phyloP scores from a whole-genome alignment of 495 filamentous ascomycete genomes.

The Lophiotrema nucula region DNA sequence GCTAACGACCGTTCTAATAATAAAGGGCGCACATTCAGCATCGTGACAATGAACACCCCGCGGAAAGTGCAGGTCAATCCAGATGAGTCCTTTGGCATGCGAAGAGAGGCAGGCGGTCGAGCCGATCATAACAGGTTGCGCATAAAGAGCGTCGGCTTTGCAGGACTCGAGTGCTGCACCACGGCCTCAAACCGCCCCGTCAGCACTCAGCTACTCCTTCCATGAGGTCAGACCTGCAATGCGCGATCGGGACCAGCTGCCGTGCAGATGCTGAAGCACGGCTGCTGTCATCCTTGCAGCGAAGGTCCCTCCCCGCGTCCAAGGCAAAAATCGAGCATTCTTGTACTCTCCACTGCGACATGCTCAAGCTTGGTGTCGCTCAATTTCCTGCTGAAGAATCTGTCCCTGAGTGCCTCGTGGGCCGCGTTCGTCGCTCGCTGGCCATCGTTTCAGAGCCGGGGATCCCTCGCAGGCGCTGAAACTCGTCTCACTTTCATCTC shows the following conservation, averaged over 20 bases:
- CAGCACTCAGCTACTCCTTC: background rate
- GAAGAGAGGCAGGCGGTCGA: background rate
- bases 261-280: background rate
- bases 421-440: constrained; percentile 1
- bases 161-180: background rate
- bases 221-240: background rate
- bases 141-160: background rate
- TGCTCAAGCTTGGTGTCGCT: no score
- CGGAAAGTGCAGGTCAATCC: background rate
- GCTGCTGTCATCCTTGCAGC: no score
- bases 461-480: constrained; percentile 15
- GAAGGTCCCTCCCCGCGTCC: no score
- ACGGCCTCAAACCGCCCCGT: background rate
- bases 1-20: constrained; percentile 10
- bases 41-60: background rate
- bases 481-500: constrained; percentile 28
- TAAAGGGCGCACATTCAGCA: background rate
- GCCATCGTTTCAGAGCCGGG: constrained; percentile 24
- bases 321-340: no score
- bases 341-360: no score
- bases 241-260: background rate
- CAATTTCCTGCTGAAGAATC: no score
- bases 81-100: background rate
- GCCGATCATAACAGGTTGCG: background rate
- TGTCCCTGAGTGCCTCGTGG: background rate